Conservation (phyloP, 1,139 yeast genomes). For the Magnusiomyces suaveolens region DNA sequence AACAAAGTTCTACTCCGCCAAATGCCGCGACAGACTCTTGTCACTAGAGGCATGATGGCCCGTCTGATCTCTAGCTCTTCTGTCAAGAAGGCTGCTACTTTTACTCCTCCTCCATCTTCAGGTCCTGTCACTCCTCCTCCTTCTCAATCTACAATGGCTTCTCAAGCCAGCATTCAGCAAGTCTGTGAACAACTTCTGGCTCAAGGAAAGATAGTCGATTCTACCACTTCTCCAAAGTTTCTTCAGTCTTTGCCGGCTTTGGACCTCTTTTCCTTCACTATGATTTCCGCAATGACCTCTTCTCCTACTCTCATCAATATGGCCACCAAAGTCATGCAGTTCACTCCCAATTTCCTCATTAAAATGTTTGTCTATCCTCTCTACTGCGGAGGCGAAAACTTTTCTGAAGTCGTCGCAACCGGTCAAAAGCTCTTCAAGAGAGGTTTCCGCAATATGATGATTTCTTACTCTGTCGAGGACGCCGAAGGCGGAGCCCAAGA, state of each 20-base stretch:
- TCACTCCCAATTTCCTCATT: conserved; percentile 57
- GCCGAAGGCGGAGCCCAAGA: conserved; percentile 53
- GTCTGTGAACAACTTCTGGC: neutral
- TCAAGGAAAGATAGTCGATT: conserved; percentile 5
- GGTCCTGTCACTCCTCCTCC: too few species aligned
- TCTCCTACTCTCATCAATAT: conserved; percentile 26
- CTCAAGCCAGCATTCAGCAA: neutral
- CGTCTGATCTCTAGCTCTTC: conserved; percentile 1
- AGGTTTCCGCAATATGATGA: conserved; percentile 89
- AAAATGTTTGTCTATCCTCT: conserved; percentile 68
- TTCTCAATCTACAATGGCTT: neutral
- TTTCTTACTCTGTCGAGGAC: conserved; percentile 86
- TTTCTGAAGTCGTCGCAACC: conserved; percentile 57
- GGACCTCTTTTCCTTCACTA: conserved; percentile 22
- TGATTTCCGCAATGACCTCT: conserved; percentile 30
- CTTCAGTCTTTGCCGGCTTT: conserved; percentile 18
- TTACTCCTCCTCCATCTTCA: neutral
- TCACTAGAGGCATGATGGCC: neutral
- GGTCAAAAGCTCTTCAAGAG: conserved; percentile 58
- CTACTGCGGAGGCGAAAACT: conserved; percentile 85
- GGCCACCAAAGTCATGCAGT: conserved; percentile 31
- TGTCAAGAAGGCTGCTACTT: conserved; percentile 2
- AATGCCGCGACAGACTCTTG: neutral
- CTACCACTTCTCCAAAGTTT: conserved; percentile 18
- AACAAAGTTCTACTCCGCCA: neutral